phyloP scores from a whole-genome alignment of 805 yeast genomes.

The Barnettozyma siamensis region DNA sequence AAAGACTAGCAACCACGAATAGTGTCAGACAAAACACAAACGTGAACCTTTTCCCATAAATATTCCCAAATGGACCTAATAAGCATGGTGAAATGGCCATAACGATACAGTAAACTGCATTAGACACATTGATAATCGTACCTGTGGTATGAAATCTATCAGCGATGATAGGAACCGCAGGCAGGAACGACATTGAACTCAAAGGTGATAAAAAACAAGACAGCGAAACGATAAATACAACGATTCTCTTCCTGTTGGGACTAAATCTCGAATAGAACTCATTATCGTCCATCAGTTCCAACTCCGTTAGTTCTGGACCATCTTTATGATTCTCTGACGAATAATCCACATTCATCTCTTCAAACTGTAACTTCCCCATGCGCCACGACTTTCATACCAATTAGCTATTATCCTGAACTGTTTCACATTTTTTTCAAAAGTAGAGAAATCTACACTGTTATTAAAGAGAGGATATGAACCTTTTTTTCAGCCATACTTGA shows the following conservation, averaged over 20 bases:
- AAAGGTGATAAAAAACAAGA: conserved; percentile 41
- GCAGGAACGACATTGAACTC: conserved; percentile 39
- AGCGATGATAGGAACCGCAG: conserved; percentile 47
- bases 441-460: no score
- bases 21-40: conserved; percentile 37
- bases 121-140: conserved; percentile 40
- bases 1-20: conserved; percentile 24
- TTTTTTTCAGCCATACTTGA: no score
- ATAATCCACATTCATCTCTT: not conserved
- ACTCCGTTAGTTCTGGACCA: not conserved
- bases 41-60: conserved; percentile 44
- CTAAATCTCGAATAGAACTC: conserved; percentile 19
- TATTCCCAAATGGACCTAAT: conserved; percentile 44
- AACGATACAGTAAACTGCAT: conserved; percentile 43
- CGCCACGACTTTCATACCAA: no score
- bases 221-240: conserved; percentile 29
- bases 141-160: conserved; percentile 39
- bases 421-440: no score
- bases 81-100: conserved; percentile 51
- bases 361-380: no score
- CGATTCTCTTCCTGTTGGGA: conserved; percentile 8
- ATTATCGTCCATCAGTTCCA: conserved; percentile 16
- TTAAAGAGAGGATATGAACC: no score
- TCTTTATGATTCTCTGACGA: not conserved
- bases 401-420: no score